Conservation (phyloP, 2,329 filamentous ascomycete species). For the Alternaria triticina region DNA sequence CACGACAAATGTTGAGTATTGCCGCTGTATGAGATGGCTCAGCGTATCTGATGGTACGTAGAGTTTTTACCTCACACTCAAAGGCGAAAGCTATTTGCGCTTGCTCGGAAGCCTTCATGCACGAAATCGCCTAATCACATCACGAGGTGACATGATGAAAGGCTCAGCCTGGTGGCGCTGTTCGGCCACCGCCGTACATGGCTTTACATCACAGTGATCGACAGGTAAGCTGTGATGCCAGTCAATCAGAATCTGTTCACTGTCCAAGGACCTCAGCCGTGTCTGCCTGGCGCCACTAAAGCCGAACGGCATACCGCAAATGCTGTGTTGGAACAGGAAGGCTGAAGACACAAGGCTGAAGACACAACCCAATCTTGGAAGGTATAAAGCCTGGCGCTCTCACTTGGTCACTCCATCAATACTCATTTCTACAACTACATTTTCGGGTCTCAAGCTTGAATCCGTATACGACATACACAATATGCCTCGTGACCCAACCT, state of each 20-base stretch:
- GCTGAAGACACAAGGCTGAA: neutral
- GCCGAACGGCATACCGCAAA: neutral
- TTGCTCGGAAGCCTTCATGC: too few relatives aligned
- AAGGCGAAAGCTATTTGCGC: too few relatives aligned
- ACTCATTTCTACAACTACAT: too few relatives aligned
- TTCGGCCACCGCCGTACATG: neutral
- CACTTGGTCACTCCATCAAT: neutral
- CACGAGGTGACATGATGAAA: neutral
- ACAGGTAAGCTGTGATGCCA: neutral
- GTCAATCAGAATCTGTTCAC: neutral
- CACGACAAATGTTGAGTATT: too few relatives aligned
- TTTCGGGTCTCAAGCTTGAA: too few relatives aligned
- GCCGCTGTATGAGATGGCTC: too few relatives aligned
- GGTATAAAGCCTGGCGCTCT: neutral
- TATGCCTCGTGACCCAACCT: neutral
- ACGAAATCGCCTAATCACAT: neutral
- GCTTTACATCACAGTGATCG: neutral
- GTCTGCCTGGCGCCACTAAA: neutral
- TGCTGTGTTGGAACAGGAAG: neutral
- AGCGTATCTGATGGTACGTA: neutral
- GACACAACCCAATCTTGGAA: too few relatives aligned
- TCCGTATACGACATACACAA: neutral
- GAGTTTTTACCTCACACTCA: too few relatives aligned
- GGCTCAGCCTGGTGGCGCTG: neutral
- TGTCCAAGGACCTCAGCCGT: neutral